Evolutionary conservation across 352 stramenopile species (phyloP).

Genomic region (Globisporangium viniferum): DNA sequence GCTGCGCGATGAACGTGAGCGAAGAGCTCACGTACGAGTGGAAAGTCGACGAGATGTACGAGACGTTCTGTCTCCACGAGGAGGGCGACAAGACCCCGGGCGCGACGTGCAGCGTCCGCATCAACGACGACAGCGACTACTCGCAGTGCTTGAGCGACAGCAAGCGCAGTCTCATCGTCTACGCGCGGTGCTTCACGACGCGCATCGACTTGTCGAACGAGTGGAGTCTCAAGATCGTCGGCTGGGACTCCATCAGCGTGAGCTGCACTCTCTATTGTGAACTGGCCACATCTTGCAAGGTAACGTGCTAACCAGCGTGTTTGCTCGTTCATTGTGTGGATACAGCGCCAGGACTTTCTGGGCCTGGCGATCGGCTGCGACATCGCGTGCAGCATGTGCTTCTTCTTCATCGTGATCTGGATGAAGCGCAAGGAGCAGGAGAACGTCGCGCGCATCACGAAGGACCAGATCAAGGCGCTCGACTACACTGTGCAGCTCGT

Average conservation of each 20-base stretch:
- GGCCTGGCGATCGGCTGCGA: constrained; percentile 67
- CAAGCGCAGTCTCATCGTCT: constrained; percentile 58
- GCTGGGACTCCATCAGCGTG: constrained; percentile 78
- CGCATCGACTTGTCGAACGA: constrained; percentile 68
- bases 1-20: constrained; percentile 62
- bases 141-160: constrained; percentile 32
- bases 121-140: constrained; percentile 62
- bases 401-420: constrained; percentile 70
- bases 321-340: constrained; percentile 1
- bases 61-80: constrained; percentile 33
- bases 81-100: constrained; percentile 26
- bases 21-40: constrained; percentile 56
- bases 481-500: constrained; percentile 82
- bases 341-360: constrained; percentile 64
- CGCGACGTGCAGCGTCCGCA: constrained; percentile 34
- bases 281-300: no score
- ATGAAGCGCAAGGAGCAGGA: constrained; percentile 70
- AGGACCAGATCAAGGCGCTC: constrained; percentile 62
- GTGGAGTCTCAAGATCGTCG: constrained; percentile 75
- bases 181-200: constrained; percentile 72
- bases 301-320: neutral
- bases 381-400: constrained; percentile 60
- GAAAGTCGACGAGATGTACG: constrained; percentile 40
- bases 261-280: constrained; percentile 7
- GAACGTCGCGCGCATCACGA: constrained; percentile 49